Evolutionary conservation across 805 yeast genomes (phyloP).

Genomic region (Clavispora phyllophila): DNA sequence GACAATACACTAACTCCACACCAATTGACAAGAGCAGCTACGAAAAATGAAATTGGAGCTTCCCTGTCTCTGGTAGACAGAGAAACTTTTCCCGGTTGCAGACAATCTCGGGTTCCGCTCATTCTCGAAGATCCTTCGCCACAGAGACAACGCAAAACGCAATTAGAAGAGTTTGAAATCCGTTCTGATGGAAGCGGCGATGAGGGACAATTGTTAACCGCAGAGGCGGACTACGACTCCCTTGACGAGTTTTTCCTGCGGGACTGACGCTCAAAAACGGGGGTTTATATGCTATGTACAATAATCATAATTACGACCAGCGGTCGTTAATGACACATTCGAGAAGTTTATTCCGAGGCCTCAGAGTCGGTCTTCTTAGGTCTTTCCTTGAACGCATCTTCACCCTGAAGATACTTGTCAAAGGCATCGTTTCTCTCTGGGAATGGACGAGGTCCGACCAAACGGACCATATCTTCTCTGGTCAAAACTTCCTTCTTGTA

Average conservation of each 20-base stretch:
- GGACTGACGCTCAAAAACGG: background rate
- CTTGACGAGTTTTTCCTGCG: background rate
- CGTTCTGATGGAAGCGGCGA: background rate
- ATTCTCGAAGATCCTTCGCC: background rate
- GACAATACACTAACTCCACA: background rate
- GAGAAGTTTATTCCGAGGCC: background rate
- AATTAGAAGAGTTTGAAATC: background rate
- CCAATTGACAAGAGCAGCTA: background rate
- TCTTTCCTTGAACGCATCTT: constrained; percentile 36
- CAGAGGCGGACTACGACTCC: background rate
- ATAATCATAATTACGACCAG: background rate
- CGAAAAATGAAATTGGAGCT: background rate
- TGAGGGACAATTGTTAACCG: background rate
- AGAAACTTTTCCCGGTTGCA: too few species aligned
- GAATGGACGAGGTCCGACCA: constrained; percentile 76
- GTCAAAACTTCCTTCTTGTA: constrained; percentile 72
- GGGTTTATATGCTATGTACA: background rate
- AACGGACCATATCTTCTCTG: constrained; percentile 71
- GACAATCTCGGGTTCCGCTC: too few species aligned
- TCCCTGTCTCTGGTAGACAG: background rate
- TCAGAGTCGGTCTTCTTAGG: constrained; percentile 12
- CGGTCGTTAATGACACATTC: background rate
- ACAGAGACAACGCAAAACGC: background rate
- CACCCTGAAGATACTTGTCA: constrained; percentile 71
- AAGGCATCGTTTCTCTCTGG: constrained; percentile 81